Evolutionary conservation across 2,329 filamentous ascomycete species (phyloP), one percentile per base, ranked within the genome.

Genomic region (Colletotrichum sp.): DNA sequence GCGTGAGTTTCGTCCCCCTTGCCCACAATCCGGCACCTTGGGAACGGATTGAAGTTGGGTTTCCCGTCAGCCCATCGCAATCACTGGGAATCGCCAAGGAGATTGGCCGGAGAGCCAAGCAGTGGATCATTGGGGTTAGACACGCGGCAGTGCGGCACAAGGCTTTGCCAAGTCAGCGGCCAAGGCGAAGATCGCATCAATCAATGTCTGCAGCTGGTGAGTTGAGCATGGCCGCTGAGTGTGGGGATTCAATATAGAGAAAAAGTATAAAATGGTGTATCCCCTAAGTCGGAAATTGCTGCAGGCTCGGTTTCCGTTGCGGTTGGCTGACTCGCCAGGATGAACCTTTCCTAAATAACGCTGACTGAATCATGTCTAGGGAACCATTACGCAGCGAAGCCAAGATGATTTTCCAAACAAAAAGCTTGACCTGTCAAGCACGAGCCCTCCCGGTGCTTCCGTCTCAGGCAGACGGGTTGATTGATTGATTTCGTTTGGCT

Each of bases 181-280:
- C 24, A 26, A 70, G 36, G 26, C 36, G 70, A 26, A 30, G 43
- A 69, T 65, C 58, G 7, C 21, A 24, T 60, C 26, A 21, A 10
- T 21, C 38, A 65, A 16, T 16, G 18, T 30, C 43, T 16, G 18
- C 38, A n/a, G 16, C n/a, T 38, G 8, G 21, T 30, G 24, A 32
- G 12, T n/a, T 26, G 21, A 34, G 55, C 36, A 70, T 32, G 18
- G 32, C n/a, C 26, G 34, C 12, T 18, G 18, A 28, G 12, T 28
- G 36, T 72, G 71, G 60, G 36, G 15, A n/a, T 18, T 52, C 61
- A 61, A 70, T 71, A 61, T 71, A 36, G 5, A 18, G 30, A 15
- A 21, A 71, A 74, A 74, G 71, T 66, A 58, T 74, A 71, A 74
- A 66, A 30, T 56, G 60, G n/a, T 15, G 34, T 61, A 48, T 28